Evolutionary conservation across 164 flowering plant species (phyloP).

Genomic region (Nymphaea thermarum): DNA sequence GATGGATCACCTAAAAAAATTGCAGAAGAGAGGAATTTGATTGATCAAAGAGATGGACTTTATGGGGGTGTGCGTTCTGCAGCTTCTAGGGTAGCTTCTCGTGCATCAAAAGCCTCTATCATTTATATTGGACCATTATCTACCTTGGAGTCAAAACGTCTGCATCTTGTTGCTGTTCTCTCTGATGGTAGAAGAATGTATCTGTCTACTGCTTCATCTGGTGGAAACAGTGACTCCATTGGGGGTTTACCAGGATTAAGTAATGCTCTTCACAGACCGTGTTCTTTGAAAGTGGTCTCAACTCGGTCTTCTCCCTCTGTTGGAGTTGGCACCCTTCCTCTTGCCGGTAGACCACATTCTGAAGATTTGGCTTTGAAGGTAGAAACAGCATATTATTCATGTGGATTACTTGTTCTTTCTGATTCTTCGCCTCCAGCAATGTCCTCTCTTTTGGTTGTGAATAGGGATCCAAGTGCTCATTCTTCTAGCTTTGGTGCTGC

Average conservation of each 20-base stretch:
- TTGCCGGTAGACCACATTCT: constrained; percentile 41
- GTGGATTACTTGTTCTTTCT: constrained; percentile 81
- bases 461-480: constrained; percentile 56
- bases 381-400: constrained; percentile 72
- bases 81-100: constrained; percentile 38
- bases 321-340: too few relatives aligned
- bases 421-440: constrained; percentile 74
- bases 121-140: constrained; percentile 79
- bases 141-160: constrained; percentile 73
- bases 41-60: constrained; percentile 57
- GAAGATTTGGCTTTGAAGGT: constrained; percentile 82
- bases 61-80: constrained; percentile 53
- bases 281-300: constrained; percentile 64
- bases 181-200: constrained; percentile 98
- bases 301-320: constrained; percentile 88
- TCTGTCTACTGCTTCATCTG: constrained; percentile 63
- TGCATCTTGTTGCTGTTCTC: constrained; percentile 88
- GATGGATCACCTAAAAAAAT: constrained; percentile 75
- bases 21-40: constrained; percentile 76
- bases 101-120: constrained; percentile 58
- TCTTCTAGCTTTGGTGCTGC: constrained; percentile 34
- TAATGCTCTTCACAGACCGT: constrained; percentile 44
- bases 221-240: constrained; percentile 41
- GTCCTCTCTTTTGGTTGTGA: constrained; percentile 79
- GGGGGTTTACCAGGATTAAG: constrained; percentile 48